phyloP scores from a whole-genome alignment of 345 rosid genomes.

The Acer negundo region DNA sequence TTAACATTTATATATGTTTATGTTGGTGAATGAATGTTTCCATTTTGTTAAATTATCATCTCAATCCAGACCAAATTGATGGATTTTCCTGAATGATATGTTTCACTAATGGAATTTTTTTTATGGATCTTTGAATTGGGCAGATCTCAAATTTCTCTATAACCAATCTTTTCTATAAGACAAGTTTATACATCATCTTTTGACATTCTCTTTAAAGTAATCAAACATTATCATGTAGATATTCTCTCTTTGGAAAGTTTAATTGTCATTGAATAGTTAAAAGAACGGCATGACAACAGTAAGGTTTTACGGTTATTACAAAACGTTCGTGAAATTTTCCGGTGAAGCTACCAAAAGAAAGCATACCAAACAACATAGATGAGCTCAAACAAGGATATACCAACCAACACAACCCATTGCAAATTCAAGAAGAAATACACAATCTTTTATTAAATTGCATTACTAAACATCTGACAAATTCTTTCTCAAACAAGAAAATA shows the following conservation, averaged over 20 bases:
- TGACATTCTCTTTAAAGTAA: background rate
- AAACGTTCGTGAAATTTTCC: too few relatives aligned
- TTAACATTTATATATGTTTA: conserved; percentile 20
- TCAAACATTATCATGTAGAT: background rate
- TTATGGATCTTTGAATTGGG: background rate
- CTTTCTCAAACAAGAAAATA: background rate
- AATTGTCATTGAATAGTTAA: background rate
- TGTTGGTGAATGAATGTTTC: conserved; percentile 19
- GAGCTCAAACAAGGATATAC: background rate
- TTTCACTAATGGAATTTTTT: too few relatives aligned
- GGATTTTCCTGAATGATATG: too few relatives aligned
- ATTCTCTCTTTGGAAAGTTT: too few relatives aligned
- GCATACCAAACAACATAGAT: background rate
- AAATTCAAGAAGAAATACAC: background rate
- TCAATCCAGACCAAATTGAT: background rate
- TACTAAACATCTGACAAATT: background rate
- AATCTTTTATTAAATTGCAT: conserved; percentile 11
- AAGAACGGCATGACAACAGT: too few relatives aligned
- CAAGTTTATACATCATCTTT: background rate
- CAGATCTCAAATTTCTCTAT: background rate
- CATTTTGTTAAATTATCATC: background rate
- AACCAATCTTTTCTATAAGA: background rate
- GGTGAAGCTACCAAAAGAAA: too few relatives aligned
- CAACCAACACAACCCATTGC: background rate
- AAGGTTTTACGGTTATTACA: too few relatives aligned